Evolutionary conservation across 164 flowering plant species (phyloP).

Genomic region (Malania oleifera): DNA sequence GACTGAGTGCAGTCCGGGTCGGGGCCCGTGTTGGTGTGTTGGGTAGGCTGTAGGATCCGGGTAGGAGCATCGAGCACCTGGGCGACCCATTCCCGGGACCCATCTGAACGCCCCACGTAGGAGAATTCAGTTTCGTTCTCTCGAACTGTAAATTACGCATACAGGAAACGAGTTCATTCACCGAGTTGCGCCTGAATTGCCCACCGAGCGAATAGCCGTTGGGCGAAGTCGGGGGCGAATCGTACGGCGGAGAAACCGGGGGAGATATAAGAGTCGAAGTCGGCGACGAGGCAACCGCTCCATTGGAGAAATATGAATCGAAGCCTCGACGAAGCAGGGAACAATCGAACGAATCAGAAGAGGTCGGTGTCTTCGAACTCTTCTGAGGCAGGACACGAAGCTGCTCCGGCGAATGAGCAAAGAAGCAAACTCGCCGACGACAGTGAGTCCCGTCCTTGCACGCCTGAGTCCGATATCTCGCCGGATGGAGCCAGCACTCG

Average conservation of each 20-base stretch:
- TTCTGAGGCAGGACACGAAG: conserved; percentile 40
- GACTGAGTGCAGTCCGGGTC: conserved; percentile 23
- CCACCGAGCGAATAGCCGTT: conserved; percentile 3
- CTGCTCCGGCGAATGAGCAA: conserved; percentile 66
- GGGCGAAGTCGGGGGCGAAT: conserved; percentile 48
- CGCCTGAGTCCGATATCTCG: conserved; percentile 66
- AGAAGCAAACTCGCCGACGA: conserved; percentile 56
- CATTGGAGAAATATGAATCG: conserved; percentile 19
- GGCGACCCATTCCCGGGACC: conserved; percentile 27
- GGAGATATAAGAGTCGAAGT: conserved; percentile 31
- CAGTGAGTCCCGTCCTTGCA: conserved; percentile 61
- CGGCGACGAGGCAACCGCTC: conserved; percentile 17
- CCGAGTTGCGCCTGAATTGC: conserved; percentile 11
- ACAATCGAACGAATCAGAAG: conserved; percentile 21
- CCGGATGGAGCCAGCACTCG: conserved; percentile 77
- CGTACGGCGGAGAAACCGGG: conserved; percentile 33
- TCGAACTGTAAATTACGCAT: conserved; percentile 36
- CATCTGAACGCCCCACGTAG: conserved; percentile 20
- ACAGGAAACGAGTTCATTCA: conserved; percentile 25
- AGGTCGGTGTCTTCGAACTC: conserved; percentile 16
- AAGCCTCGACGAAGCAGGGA: conserved; percentile 20
- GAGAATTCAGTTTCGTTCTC: conserved; percentile 19
- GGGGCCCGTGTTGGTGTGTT: conserved; percentile 33
- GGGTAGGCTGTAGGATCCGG: conserved; percentile 38
- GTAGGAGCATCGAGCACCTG: conserved; percentile 21